phyloP scores from a whole-genome alignment of 1,139 yeast genomes.

The Zygosaccharomyces pseudobailii region DNA sequence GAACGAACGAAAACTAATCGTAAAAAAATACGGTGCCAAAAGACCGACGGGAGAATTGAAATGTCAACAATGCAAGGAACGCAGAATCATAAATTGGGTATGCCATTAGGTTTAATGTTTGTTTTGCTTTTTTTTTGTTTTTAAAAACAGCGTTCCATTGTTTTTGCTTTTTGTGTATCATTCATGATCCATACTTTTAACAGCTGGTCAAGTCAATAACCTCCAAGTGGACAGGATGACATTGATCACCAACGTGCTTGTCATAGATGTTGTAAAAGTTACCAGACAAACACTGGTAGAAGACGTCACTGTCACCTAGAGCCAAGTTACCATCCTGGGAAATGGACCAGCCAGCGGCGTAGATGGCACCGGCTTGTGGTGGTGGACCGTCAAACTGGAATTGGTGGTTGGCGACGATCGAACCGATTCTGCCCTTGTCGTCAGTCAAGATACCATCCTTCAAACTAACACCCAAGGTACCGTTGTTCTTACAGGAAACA shows the following conservation, averaged over 20 bases:
- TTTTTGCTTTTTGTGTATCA: background rate
- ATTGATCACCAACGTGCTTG: conserved; percentile 60
- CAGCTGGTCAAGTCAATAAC: conserved; percentile 62
- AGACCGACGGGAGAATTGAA: background rate
- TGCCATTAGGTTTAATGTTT: background rate
- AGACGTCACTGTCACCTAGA: conserved; percentile 58
- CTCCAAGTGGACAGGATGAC: conserved; percentile 59
- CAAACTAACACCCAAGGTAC: conserved; percentile 55
- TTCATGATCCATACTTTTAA: conserved; percentile 32
- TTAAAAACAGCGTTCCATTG: conserved; percentile 5
- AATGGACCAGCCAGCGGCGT: conserved; percentile 81
- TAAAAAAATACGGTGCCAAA: background rate
- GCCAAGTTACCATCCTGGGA: conserved; percentile 64
- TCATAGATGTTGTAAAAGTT: conserved; percentile 82
- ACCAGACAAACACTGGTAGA: conserved; percentile 82
- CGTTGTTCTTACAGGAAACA: conserved; percentile 46
- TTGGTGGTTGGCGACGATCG: conserved; percentile 83
- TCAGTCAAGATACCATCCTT: conserved; percentile 55
- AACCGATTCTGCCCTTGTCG: conserved; percentile 66
- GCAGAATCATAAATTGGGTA: conserved; percentile 1
- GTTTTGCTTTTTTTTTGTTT: background rate
- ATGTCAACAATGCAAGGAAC: conserved; percentile 3
- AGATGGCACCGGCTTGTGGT: conserved; percentile 85
- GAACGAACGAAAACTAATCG: conserved; percentile 3
- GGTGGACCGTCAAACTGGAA: conserved; percentile 91